Evolutionary conservation across 164 flowering plant genomes (phyloP).

Genomic region (Dillenia turbinata): DNA sequence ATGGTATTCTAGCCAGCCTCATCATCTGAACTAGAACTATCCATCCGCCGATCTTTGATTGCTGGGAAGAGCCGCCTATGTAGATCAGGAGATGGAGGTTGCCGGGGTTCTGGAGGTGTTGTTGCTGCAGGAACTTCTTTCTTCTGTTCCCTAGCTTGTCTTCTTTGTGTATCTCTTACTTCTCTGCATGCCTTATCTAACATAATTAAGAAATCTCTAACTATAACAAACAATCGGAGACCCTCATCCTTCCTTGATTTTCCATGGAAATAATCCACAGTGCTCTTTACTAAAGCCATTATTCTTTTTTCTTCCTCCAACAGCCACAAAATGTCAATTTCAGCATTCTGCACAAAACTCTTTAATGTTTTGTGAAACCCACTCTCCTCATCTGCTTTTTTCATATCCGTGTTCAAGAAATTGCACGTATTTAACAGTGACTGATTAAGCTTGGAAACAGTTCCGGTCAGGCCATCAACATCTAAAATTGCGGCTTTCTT

Average conservation of each 20-base stretch:
- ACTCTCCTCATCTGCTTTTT: slow-evolving; percentile 31
- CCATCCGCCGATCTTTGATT: slow-evolving; percentile 35
- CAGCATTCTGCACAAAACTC: slow-evolving; percentile 64
- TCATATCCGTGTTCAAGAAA: slow-evolving; percentile 56
- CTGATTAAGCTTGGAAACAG: slow-evolving; percentile 48
- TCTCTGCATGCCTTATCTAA: slow-evolving; percentile 72
- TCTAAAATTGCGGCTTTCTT: slow-evolving; percentile 76
- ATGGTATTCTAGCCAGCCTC: slow-evolving; percentile 16
- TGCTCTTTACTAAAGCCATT: slow-evolving; percentile 62
- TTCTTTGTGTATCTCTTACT: slow-evolving; percentile 38
- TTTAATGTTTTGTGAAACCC: slow-evolving; percentile 47
- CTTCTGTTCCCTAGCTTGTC: slow-evolving; percentile 23
- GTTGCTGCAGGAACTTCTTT: slow-evolving; percentile 27
- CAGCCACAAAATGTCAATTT: slow-evolving; percentile 46
- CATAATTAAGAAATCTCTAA: slow-evolving; percentile 75
- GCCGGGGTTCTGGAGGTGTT: slow-evolving; percentile 27
- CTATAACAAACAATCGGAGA: slow-evolving; percentile 64
- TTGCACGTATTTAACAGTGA: slow-evolving; percentile 35
- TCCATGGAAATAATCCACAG: slow-evolving; percentile 92
- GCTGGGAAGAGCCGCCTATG: slow-evolving; percentile 48
- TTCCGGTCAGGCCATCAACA: slow-evolving; percentile 55
- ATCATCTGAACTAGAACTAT: slow-evolving; percentile 47
- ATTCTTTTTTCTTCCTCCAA: slow-evolving; percentile 82
- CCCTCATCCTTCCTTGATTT: slow-evolving; percentile 82
- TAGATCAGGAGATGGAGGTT: slow-evolving; percentile 19